Evolutionary conservation across 176 grass and related monocot genomes (phyloP).

Genomic region (Aegilops speltoides): DNA sequence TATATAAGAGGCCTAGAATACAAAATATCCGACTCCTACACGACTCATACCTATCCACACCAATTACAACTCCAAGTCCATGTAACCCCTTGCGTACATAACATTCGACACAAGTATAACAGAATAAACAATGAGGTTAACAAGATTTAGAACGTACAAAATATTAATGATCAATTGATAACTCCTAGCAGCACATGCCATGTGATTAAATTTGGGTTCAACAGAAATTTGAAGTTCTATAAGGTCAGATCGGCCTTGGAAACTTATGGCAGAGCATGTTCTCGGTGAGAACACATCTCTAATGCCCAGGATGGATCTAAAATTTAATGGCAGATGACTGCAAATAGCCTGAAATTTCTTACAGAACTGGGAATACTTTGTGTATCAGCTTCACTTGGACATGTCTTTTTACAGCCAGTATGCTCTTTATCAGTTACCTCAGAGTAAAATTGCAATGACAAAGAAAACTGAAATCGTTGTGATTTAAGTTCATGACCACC

Average conservation of each 20-base stretch:
- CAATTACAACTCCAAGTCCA: too few species aligned
- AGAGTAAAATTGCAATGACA: not conserved
- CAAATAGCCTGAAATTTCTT: not conserved
- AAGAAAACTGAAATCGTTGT: not conserved
- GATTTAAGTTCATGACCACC: not conserved
- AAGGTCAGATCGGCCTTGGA: not conserved
- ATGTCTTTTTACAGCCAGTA: not conserved
- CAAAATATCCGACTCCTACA: too few species aligned
- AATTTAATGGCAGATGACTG: not conserved
- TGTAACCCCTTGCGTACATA: too few species aligned
- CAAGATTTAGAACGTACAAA: not conserved
- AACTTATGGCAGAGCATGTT: not conserved
- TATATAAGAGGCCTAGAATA: too few species aligned
- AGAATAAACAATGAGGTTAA: slow-evolving; percentile 15
- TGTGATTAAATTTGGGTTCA: not conserved
- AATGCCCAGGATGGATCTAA: not conserved
- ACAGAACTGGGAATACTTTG: not conserved
- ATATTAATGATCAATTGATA: not conserved
- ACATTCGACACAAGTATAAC: too few species aligned
- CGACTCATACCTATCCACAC: too few species aligned
- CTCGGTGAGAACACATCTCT: not conserved
- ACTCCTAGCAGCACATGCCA: slow-evolving; percentile 3
- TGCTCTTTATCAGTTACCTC: not conserved
- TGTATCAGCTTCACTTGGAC: not conserved
- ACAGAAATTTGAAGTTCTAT: not conserved